Conservation (phyloP, 257 asterid species). For the Ocimum tenuiflorum region DNA sequence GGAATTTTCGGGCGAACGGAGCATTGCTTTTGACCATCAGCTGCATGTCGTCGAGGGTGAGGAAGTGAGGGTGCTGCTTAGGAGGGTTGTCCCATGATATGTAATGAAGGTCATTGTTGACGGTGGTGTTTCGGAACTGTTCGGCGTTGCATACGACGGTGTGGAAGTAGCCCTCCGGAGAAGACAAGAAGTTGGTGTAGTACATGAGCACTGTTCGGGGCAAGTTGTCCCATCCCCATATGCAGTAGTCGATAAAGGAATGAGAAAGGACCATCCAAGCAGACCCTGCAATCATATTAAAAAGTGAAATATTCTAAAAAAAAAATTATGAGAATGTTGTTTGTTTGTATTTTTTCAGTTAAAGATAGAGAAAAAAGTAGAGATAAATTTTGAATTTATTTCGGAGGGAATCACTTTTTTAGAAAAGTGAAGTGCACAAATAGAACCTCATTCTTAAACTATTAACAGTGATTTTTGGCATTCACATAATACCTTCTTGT, state of each 20-base stretch:
- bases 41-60: slow-evolving; percentile 57
- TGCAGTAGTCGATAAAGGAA: slow-evolving; percentile 68
- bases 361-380: too few relatives aligned
- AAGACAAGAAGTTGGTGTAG: slow-evolving; percentile 78
- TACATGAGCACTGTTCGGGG: slow-evolving; percentile 87
- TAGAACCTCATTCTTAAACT: too few relatives aligned
- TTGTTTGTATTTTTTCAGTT: too few relatives aligned
- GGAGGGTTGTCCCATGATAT: slow-evolving; percentile 99
- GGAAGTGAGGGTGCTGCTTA: slow-evolving; percentile 93
- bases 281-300: slow-evolving; percentile 85
- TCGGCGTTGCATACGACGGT: slow-evolving; percentile 72
- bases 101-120: slow-evolving; percentile 84
- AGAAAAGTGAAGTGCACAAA: too few relatives aligned
- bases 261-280: slow-evolving; percentile 94
- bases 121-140: slow-evolving; percentile 74
- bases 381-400: too few relatives aligned
- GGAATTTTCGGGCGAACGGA: too few relatives aligned
- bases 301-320: too few relatives aligned
- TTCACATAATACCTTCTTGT: too few relatives aligned
- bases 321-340: too few relatives aligned
- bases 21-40: slow-evolving; percentile 80
- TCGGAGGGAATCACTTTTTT: too few relatives aligned
- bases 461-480: too few relatives aligned
- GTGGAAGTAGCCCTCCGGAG: slow-evolving; percentile 95
- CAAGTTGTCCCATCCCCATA: slow-evolving; percentile 94